phyloP scores from a whole-genome alignment of 257 asterid genomes.

The Salvia rosmarinus region DNA sequence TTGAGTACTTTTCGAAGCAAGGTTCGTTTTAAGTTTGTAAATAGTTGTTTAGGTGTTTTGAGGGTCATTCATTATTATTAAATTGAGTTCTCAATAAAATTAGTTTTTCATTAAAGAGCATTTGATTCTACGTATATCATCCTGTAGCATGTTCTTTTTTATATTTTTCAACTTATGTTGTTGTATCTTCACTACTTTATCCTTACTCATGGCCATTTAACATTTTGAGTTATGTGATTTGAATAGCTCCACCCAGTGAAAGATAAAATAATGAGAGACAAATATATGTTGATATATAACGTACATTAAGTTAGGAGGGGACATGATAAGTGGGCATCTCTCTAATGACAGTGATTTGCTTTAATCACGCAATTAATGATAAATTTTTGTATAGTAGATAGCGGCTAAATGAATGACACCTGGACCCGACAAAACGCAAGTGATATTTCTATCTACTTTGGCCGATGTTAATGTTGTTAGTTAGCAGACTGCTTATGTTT shows the following conservation, averaged over 20 bases:
- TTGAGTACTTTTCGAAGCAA: too few relatives aligned
- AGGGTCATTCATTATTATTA: too few relatives aligned
- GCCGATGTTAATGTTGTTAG: conserved; percentile 8
- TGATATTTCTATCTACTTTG: neutral
- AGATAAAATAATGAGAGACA: neutral
- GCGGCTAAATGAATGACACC: conserved; percentile 9
- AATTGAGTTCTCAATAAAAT: too few relatives aligned
- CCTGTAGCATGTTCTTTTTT: too few relatives aligned
- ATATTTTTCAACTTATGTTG: too few relatives aligned
- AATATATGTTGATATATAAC: neutral
- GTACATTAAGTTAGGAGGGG: neutral
- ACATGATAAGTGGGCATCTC: conserved; percentile 18
- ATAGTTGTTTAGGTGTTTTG: too few relatives aligned
- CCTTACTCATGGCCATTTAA: too few relatives aligned
- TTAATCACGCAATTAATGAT: conserved; percentile 28
- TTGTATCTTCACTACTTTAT: too few relatives aligned
- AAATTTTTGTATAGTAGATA: neutral
- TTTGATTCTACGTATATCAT: too few relatives aligned
- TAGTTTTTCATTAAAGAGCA: too few relatives aligned
- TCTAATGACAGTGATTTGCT: conserved; percentile 23
- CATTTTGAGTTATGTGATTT: neutral
- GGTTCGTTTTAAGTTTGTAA: too few relatives aligned
- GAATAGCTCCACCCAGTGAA: neutral
- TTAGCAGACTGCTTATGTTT: neutral
- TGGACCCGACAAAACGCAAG: neutral